Base-by-base conservation (phyloP, 2,329 filamentous ascomycete genomes). In the Trichoderma breve region DNA sequence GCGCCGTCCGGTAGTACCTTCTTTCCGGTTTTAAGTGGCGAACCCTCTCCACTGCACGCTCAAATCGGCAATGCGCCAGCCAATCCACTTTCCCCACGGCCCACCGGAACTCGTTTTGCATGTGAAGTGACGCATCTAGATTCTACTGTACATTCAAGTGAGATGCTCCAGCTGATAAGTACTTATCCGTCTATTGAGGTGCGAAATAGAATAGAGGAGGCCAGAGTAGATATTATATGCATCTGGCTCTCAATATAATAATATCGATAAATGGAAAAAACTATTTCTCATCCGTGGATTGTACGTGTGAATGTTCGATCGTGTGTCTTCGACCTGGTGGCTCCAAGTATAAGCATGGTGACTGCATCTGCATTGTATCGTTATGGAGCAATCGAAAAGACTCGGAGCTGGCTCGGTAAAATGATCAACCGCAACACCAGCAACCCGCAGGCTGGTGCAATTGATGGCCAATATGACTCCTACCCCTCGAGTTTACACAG, bases 21-120 rank as follows among this genome's bases (percentile, higher is more conserved):
- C 28, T 60, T 34, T 34, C 57, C 57, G 57, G 57, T 18, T 39
- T 62, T 28, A 55, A 64, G 68, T 71, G 58, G 58, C 58, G 24
- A 71, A 55, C 34, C 60, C 60, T 26, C 60, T 47, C 60, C 67
- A 51, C 39, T 39, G 28, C 39, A 62, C 32, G 34, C 60, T 65
- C 69, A 47, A 71, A 58, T 66, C 69, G 69, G 69, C 62, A 71
- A 71, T 60, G 9, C 61, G 12, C 61, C 61, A 66, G 34, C 61
- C 26, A 47, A 63, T 32, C 62, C 69, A 65, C 62, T 51, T 61
- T 71, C 62, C 62, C 69, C 69, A 66, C 69, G 69, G 69, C 47
- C 47, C 69, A 71, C 69, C 69, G 69, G 69, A 71, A 53, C 60
- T 58, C 43, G 24, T 24, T 63, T 71, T 58, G 53, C 71, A 72